Conservation (phyloP, 441 rosid genomes). For the Gossypium davidsonii region DNA sequence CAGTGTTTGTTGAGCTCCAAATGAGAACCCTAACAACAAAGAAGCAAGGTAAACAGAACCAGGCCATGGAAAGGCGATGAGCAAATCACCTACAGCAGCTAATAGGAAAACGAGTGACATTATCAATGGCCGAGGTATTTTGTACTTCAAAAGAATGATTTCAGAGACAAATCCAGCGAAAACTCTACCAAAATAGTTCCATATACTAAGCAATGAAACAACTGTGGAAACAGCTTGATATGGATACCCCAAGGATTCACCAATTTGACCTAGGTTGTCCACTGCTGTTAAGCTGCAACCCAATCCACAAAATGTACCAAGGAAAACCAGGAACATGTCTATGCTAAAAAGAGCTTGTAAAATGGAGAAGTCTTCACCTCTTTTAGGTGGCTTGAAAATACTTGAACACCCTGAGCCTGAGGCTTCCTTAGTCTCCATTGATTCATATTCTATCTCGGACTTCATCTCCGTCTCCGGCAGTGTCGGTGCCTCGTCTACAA, state of each 20-base stretch:
- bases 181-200: conserved; percentile 35
- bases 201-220: conserved; percentile 32
- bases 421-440: background rate
- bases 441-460: conserved; percentile 5
- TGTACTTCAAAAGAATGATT: conserved; percentile 16
- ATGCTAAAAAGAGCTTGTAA: conserved; percentile 30
- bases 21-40: conserved; percentile 26
- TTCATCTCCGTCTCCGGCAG: background rate
- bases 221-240: conserved; percentile 19
- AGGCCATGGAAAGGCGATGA: conserved; percentile 14
- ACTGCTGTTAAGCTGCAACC: conserved; percentile 29
- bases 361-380: conserved; percentile 30
- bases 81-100: conserved; percentile 15
- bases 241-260: conserved; percentile 27
- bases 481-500: background rate
- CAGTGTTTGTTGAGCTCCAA: conserved; percentile 25
- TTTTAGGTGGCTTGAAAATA: conserved; percentile 20
- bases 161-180: conserved; percentile 30
- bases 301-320: conserved; percentile 24
- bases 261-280: conserved; percentile 39
- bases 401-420: background rate
- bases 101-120: conserved; percentile 13
- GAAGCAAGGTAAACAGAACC: conserved; percentile 27
- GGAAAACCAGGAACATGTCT: conserved; percentile 29
- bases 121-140: conserved; percentile 23